phyloP scores from a whole-genome alignment of 106 monocot genomes.

The Acorus calamus region DNA sequence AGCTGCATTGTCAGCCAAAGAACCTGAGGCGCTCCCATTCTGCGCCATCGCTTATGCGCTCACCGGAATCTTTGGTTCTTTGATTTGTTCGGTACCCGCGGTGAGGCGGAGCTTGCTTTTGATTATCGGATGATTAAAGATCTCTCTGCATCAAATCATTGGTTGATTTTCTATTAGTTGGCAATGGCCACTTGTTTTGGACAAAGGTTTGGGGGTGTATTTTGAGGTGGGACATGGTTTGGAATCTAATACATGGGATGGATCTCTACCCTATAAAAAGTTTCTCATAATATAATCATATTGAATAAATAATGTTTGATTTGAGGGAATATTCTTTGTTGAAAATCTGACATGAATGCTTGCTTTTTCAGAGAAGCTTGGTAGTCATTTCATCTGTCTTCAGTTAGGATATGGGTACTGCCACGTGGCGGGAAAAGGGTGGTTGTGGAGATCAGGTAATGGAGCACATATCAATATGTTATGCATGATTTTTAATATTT shows the following conservation, averaged over 20 bases:
- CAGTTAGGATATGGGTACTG: conserved; percentile 49
- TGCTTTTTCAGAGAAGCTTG: conserved; percentile 38
- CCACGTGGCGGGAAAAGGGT: conserved; percentile 49
- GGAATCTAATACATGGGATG: too few species aligned
- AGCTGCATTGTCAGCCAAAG: conserved; percentile 93
- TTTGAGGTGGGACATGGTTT: too few species aligned
- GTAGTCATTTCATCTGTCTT: conserved; percentile 26
- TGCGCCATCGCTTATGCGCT: conserved; percentile 88
- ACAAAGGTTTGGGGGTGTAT: too few species aligned
- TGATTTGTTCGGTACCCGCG: conserved; percentile 79
- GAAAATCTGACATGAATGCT: too few species aligned
- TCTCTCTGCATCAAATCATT: background rate
- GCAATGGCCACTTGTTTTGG: too few species aligned
- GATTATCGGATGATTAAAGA: conserved; percentile 37
- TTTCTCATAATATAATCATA: too few species aligned
- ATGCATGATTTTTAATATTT: too few species aligned
- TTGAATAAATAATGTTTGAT: too few species aligned
- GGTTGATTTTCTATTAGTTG: too few species aligned
- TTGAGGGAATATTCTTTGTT: too few species aligned
- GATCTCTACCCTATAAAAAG: too few species aligned
- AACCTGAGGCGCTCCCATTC: conserved; percentile 95
- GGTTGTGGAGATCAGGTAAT: conserved; percentile 67
- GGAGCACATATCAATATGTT: background rate
- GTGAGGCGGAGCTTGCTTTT: conserved; percentile 76
- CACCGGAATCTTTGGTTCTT: conserved; percentile 82